phyloP scores from a whole-genome alignment of 2,329 filamentous ascomycete species.

The Penicillium sp. region DNA sequence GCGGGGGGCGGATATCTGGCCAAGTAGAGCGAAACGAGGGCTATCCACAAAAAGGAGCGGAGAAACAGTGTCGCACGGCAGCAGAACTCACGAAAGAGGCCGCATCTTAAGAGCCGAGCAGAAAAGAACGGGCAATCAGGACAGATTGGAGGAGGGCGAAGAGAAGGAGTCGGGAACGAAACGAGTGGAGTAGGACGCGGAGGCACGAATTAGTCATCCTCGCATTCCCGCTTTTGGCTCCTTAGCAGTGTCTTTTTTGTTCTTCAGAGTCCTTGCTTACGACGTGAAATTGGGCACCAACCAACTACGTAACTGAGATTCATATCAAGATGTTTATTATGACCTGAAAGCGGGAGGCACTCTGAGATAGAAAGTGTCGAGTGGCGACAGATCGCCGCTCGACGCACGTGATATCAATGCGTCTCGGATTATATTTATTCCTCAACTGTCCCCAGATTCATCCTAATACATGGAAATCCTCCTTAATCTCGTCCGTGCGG shows the following conservation, averaged over 20 bases:
- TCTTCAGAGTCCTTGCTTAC: not conserved
- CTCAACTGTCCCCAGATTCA: no score
- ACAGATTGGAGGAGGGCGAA: constrained; percentile 14
- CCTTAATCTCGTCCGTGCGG: no score
- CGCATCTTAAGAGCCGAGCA: constrained; percentile 14
- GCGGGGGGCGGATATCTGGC: constrained; percentile 8
- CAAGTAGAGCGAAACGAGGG: constrained; percentile 14
- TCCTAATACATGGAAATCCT: no score
- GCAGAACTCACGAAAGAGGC: constrained; percentile 19
- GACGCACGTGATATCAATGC: no score
- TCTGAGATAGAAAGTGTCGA: no score
- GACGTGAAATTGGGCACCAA: not conserved
- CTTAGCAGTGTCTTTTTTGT: not conserved
- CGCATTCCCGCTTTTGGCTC: not conserved
- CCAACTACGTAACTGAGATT: no score
- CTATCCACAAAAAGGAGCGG: constrained; percentile 25
- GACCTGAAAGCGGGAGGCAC: no score
- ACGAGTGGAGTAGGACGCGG: constrained; percentile 23
- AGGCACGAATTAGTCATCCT: constrained; percentile 23
- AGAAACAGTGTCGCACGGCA: constrained; percentile 14
- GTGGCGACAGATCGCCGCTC: no score
- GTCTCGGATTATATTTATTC: not conserved
- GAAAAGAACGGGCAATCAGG: constrained; percentile 14
- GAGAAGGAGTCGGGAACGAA: constrained; percentile 13
- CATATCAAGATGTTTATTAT: no score